Evolutionary conservation across 768 basidiomycete species (phyloP), one percentile per base, ranked within the genome.

Genomic region (Tephrocybe sp.): DNA sequence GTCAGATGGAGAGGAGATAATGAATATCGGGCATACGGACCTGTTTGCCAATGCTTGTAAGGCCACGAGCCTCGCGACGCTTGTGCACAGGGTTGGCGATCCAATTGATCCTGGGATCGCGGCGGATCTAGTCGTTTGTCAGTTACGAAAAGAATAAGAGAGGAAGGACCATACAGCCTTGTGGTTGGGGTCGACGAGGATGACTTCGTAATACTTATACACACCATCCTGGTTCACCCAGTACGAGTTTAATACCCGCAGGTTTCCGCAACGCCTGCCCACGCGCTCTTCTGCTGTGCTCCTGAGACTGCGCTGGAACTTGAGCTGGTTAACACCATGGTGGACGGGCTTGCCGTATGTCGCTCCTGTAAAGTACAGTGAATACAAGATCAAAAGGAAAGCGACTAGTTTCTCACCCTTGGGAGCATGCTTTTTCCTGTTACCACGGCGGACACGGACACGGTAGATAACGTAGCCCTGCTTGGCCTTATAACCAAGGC

Each of bases 221-320:
- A 97, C 91, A 73, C 94, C 93, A 68, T 98, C 94, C 75, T 96
- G 93, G 76, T 98, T 98, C 66, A 99, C 77, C 97, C 97, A 99
- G 83, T 98, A 98, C 41, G 96, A 98, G 77, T 96, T 97, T 64
- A 97, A 69, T 58, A 99, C 97, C 50, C 97, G 86, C 66, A 99
- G 73, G 72, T 98, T 98, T 48, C 93, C 94, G 67, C 97, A 99
- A 61, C 95, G 84, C 67, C 83, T 85, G 56, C 96, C 97, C 59
- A 98, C 96, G 68, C 97, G 90, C 80, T 98, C 97, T 78, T 99
- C 97, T 44, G 97, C 97, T 51, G 88, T 89, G 63, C 89, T 88
- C 71, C 90, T 86, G 66, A 98, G 78, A 56, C 93, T 84, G 56
- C 96, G 87, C 76, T 98, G 96, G 81, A 82, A 92, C 75, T 99